These are phyloP conservation scores for Alternaria hordeiaustralica DNA, from an alignment of 2,329 filamentous ascomycete genomes.

Conservation along the genomic window DNA sequence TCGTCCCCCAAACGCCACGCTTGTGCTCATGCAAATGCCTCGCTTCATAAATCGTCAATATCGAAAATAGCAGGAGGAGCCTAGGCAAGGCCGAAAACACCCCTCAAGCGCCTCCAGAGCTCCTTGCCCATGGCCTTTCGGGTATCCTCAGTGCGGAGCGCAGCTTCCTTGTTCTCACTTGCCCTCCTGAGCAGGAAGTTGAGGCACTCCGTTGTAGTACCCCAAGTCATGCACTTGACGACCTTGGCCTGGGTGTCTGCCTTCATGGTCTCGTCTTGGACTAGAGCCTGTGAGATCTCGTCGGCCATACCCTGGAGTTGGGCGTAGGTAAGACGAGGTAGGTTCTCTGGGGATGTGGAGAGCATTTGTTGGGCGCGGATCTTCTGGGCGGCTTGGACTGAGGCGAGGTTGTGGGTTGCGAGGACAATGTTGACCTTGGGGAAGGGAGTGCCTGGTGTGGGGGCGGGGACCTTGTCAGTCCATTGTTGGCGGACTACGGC, in stretches of 20 bases:
- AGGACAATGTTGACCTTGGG: slow-evolving; percentile 67
- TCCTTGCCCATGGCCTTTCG: slow-evolving; percentile 59
- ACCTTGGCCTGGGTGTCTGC: slow-evolving; percentile 51
- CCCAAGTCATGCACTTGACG: slow-evolving; percentile 65
- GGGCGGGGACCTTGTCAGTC: slow-evolving; percentile 58
- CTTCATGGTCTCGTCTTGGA: slow-evolving; percentile 53
- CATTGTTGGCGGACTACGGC: slow-evolving; percentile 71
- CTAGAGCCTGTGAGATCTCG: slow-evolving; percentile 72
- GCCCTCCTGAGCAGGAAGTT: slow-evolving; percentile 70
- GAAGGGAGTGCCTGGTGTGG: slow-evolving; percentile 43
- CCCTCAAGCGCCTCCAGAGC: slow-evolving; percentile 50
- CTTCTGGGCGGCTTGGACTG: slow-evolving; percentile 63
- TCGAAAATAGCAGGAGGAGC: not conserved
- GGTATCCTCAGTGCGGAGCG: slow-evolving; percentile 61
- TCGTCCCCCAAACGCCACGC: not conserved
- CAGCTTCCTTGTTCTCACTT: slow-evolving; percentile 68
- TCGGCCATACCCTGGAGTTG: slow-evolving; percentile 97
- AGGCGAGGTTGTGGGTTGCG: slow-evolving; percentile 81
- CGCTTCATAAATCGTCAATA: not conserved
- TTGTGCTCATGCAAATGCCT: slow-evolving; percentile 3
- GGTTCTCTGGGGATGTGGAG: slow-evolving; percentile 36
- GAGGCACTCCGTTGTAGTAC: slow-evolving; percentile 73
- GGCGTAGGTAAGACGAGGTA: slow-evolving; percentile 63
- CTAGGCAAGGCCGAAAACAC: slow-evolving; percentile 28
- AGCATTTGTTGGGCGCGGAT: slow-evolving; percentile 56